A percentile compares a stretch with the other conserved stretches of the same genome.
Evolutionary conservation across 1,284 basidiomycete genomes (phyloP).

Genomic region (Takashimella tepidaria): DNA sequence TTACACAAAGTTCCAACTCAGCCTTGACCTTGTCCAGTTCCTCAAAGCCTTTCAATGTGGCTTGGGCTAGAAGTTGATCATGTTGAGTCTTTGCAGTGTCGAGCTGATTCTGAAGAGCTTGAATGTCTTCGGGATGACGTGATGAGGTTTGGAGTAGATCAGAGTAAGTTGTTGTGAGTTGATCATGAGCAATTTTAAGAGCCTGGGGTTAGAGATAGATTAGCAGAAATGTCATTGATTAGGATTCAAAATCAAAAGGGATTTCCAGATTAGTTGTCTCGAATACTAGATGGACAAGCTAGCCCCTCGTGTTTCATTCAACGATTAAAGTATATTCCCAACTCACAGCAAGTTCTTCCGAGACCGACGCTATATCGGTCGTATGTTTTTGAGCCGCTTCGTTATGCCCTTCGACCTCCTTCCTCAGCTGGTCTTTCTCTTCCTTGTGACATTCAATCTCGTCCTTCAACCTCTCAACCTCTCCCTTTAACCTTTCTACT

Average conservation of each 20-base stretch:
- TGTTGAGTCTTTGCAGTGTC: conserved; percentile 14
- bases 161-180: conserved; percentile 17
- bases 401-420: conserved; percentile 13
- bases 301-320: too few species aligned
- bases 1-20: conserved; percentile 4
- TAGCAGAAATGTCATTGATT: background rate
- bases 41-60: background rate
- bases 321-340: too few species aligned
- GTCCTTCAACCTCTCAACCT: conserved; percentile 21
- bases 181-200: conserved; percentile 19
- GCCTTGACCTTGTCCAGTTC: conserved; percentile 9
- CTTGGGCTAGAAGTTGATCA: conserved; percentile 5
- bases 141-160: conserved; percentile 13
- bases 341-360: background rate
- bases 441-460: conserved; percentile 19
- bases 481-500: conserved; percentile 6
- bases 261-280: background rate
- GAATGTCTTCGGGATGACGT: conserved; percentile 18
- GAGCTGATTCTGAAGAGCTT: conserved; percentile 21
- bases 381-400: conserved; percentile 5
- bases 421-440: conserved; percentile 9
- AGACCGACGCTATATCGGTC: background rate
- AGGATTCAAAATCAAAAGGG: background rate
- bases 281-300: too few species aligned
- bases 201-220: background rate